Evolutionary conservation across 2,329 filamentous ascomycete species (phyloP), one percentile per base, ranked within the genome.

Genomic region (Fusarium torreyae): DNA sequence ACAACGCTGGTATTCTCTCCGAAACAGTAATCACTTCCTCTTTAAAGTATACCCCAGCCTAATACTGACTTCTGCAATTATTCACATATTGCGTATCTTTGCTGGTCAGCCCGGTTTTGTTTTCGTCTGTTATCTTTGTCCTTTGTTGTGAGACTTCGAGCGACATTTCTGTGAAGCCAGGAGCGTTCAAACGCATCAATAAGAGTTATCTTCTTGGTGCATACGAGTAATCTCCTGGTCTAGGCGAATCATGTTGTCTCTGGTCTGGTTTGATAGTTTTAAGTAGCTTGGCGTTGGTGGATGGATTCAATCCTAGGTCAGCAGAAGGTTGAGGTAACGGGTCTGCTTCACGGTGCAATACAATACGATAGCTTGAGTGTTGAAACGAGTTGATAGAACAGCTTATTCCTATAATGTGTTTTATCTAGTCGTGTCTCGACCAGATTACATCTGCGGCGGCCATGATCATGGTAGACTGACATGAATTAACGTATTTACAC

Each of bases 221-320:
- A 68, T 51, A 20, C 40, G 43, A 60, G 57, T 60, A 55, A 36
- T 68, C 53, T 46, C 57, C 63, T 64, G 57, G 67, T 50, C 48
- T 45, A 42, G 46, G 34, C 28, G 28, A 31, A 31, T 36, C 42
- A 36, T 62, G 42, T 50, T 55, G 51, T 53, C 50, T 59, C 56
- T 36, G 44, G 28, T 63, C 63, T 60, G 39, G 52, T 64, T 70
- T 68, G 59, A 65, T 61, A 46, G 52, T 69, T 66, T 73, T 67
- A 59, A 58, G 69, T 63, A 75, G 72, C 71, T 75, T 57, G 73
- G 73, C 73, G 73, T 75, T 75, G 66, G 66, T 69, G 63, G 71
- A 72, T 67, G 62, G 66, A 72, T 66, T 69, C 63, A 64, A 62
- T 68, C 63, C 50, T 49, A 58, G 52, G 54, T 56, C 40, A 50